Conservation (phyloP, 2,329 filamentous ascomycete genomes). For the Cercospora sp. region DNA sequence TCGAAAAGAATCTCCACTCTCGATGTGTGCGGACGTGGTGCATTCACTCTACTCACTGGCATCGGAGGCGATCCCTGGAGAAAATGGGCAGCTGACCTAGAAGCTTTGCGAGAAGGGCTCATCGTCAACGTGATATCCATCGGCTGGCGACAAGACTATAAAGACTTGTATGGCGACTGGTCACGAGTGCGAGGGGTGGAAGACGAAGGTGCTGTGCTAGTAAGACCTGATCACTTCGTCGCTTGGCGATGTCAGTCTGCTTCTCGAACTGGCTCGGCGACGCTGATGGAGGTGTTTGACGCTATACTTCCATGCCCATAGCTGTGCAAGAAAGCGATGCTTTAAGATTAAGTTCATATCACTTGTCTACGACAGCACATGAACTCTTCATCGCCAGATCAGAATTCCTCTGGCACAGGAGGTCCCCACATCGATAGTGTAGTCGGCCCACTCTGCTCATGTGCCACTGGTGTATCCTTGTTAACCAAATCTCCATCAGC, state of each 20-base stretch:
- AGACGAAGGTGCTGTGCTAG: slow-evolving; percentile 59
- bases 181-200: slow-evolving; percentile 51
- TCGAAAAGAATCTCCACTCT: slow-evolving; percentile 54
- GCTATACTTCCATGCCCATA: background rate
- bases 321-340: background rate
- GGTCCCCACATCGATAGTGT: slow-evolving; percentile 37
- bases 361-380: background rate
- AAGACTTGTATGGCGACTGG: slow-evolving; percentile 63
- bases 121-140: slow-evolving; percentile 48
- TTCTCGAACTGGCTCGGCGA: background rate
- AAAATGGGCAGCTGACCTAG: slow-evolving; percentile 45
- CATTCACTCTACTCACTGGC: slow-evolving; percentile 46
- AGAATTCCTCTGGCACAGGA: slow-evolving; percentile 31
- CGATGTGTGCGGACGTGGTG: slow-evolving; percentile 58
- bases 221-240: slow-evolving; percentile 59
- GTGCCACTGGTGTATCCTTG: slow-evolving; percentile 48
- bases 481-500: slow-evolving; percentile 69
- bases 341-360: too few species aligned
- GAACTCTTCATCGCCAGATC: background rate
- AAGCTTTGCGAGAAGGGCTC: slow-evolving; percentile 36
- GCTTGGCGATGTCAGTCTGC: slow-evolving; percentile 43
- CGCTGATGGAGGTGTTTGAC: background rate
- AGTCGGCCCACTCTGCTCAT: slow-evolving; percentile 41
- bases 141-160: slow-evolving; percentile 48
- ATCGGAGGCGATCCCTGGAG: slow-evolving; percentile 57